Conservation (phyloP, 441 rosid genomes). For the Kokia cookei region DNA sequence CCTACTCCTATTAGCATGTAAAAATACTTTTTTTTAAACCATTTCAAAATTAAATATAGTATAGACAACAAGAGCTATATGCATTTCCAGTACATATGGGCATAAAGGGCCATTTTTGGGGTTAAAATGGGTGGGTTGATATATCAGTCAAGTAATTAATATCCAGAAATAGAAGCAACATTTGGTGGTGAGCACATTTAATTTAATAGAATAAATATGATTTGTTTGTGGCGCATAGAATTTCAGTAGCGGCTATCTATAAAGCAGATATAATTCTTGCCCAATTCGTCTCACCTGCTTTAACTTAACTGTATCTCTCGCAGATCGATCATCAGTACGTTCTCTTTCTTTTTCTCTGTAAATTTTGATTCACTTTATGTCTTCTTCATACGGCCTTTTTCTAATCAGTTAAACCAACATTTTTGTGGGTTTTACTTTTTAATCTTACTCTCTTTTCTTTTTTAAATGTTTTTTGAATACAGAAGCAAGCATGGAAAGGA, state of each 20-base stretch:
- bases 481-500: constrained; percentile 33
- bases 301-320: not conserved
- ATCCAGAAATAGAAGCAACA: not conserved
- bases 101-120: too few relatives aligned
- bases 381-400: not conserved
- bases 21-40: too few relatives aligned
- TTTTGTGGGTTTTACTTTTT: not conserved
- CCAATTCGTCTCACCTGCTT: not conserved
- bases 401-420: not conserved
- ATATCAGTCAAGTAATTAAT: not conserved
- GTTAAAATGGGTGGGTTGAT: not conserved
- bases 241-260: not conserved
- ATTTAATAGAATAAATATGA: not conserved
- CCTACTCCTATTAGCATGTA: too few relatives aligned
- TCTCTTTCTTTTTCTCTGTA: not conserved
- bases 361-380: not conserved
- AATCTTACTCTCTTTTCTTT: not conserved
- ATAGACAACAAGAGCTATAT: too few relatives aligned
- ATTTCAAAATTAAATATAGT: too few relatives aligned
- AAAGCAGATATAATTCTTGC: not conserved
- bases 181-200: not conserved
- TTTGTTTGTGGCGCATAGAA: not conserved
- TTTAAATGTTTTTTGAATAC: not conserved
- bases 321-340: not conserved
- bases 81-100: too few relatives aligned